Base-by-base conservation (phyloP, 1,284 basidiomycete genomes). In the Austroboletus rostrupii region DNA sequence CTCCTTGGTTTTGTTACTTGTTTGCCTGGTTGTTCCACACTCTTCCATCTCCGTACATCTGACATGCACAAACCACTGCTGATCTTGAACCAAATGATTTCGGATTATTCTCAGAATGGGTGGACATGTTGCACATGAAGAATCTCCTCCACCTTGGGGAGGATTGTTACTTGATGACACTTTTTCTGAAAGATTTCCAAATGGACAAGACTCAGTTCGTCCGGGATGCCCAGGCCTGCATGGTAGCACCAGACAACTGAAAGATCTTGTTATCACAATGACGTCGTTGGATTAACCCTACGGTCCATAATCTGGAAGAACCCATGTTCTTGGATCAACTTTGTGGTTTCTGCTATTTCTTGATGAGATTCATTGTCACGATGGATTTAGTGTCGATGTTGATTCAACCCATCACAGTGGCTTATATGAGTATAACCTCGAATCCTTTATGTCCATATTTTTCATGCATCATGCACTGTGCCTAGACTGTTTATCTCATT, bases 201-300 rank as follows among this genome's bases (percentile, higher is more conserved):
- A 76, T 79, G 40, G 87, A 85, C 78, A 97, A 95, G 78, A 97
- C 94, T 12, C 92, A 94, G 65, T 98, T 98, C 64, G 82, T 95
- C 29, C 83, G 90, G 16, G 95, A 98, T 66, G 94, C 94, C 1
- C 87, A 92, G 65, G 94, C 95, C 1, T 92, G 78, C 65, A 96
- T 91, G 0, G 88, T 96, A 28, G 92, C 93, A 8, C 93, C 93
- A 0, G 91, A 92, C 60, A 87, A 92, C 60, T 97, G 93, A 92
- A 87, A 87, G 65, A 87, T 99, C 40, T 71, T 99, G 57, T 75
- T 99, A n/a, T 97, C 92, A 11, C 97, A 99, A 69, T 86, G 95
- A 74, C 89, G 95, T 74, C 89, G 94, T 62, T 99, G 97, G 97
- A 99, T 99, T 74, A 99, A 99, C 74, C 97, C 94, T 35, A 99